A percentile compares a stretch with the other conserved stretches of the same genome.
These are phyloP conservation scores for Xylona heveae DNA, from an alignment of 495 filamentous ascomycete genomes.

Conservation along the genomic window DNA sequence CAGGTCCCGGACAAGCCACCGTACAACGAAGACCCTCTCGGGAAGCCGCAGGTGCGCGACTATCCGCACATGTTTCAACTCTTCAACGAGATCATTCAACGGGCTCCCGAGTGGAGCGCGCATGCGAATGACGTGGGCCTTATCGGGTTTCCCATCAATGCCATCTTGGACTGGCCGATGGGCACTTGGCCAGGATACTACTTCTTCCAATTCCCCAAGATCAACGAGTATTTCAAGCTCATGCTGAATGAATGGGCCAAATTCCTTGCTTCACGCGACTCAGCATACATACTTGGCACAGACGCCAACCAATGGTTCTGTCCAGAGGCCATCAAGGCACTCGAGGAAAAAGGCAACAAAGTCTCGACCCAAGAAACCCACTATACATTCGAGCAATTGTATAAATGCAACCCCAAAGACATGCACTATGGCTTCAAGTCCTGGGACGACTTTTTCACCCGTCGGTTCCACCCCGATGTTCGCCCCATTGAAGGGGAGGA, in stretches of 20 bases:
- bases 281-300: conserved; percentile 30
- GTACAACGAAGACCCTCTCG: conserved; percentile 39
- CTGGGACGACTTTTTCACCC: conserved; percentile 64
- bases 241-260: conserved; percentile 46
- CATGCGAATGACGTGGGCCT: conserved; percentile 29
- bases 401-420: conserved; percentile 23
- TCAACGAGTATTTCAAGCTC: conserved; percentile 47
- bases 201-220: conserved; percentile 40
- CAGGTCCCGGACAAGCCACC: conserved; percentile 36
- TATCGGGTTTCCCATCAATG: conserved; percentile 45
- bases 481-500: conserved; percentile 35
- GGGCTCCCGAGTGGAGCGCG: conserved; percentile 38
- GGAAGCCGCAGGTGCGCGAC: conserved; percentile 34
- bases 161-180: conserved; percentile 55
- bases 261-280: conserved; percentile 33
- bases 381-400: conserved; percentile 29
- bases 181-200: conserved; percentile 43
- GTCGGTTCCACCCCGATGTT: conserved; percentile 27
- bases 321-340: conserved; percentile 18
- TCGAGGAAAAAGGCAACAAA: conserved; percentile 27
- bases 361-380: conserved; percentile 15
- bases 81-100: conserved; percentile 39
- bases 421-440: conserved; percentile 39
- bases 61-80: conserved; percentile 42
- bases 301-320: conserved; percentile 40